Percentiles rank a stretch among this genome's conserved stretches.
These are phyloP conservation scores for Kurtzmaniella quercitrusa DNA, from an alignment of 1,139 yeast genomes.

Conservation along the genomic window DNA sequence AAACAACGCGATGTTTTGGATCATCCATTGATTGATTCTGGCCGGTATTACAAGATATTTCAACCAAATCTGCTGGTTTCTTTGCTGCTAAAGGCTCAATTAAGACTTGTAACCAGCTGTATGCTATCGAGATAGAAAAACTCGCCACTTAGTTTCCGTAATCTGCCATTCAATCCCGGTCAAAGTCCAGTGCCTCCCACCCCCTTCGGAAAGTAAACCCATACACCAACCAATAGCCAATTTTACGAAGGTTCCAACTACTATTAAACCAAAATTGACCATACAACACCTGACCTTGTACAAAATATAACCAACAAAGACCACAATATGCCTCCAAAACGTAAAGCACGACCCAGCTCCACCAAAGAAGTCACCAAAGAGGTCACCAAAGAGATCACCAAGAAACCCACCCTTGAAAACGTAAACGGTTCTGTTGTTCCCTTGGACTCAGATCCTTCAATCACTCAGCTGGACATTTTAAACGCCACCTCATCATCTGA, in stretches of 20 bases:
- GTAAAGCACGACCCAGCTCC: background rate
- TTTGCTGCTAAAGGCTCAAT: too few relatives aligned
- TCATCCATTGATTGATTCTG: background rate
- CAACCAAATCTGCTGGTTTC: background rate
- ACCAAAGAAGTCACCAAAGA: background rate
- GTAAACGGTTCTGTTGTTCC: background rate
- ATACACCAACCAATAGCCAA: too few relatives aligned
- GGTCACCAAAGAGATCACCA: background rate
- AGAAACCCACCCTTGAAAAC: background rate
- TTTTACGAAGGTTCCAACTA: too few relatives aligned
- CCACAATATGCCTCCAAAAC: background rate
- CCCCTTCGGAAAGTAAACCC: too few relatives aligned
- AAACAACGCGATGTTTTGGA: background rate
- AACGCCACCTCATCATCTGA: constrained; percentile 23
- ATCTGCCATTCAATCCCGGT: too few relatives aligned
- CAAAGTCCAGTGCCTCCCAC: too few relatives aligned
- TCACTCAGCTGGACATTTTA: constrained; percentile 24
- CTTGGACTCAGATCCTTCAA: background rate
- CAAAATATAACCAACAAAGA: too few relatives aligned
- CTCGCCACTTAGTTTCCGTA: too few relatives aligned
- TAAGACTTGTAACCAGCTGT: too few relatives aligned
- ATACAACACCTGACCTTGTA: too few relatives aligned
- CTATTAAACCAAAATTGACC: too few relatives aligned
- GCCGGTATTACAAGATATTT: background rate
- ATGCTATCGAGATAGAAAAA: too few relatives aligned